Evolutionary conservation across 176 grass and related monocot species (phyloP).

Genomic region (Puya raimondii): DNA sequence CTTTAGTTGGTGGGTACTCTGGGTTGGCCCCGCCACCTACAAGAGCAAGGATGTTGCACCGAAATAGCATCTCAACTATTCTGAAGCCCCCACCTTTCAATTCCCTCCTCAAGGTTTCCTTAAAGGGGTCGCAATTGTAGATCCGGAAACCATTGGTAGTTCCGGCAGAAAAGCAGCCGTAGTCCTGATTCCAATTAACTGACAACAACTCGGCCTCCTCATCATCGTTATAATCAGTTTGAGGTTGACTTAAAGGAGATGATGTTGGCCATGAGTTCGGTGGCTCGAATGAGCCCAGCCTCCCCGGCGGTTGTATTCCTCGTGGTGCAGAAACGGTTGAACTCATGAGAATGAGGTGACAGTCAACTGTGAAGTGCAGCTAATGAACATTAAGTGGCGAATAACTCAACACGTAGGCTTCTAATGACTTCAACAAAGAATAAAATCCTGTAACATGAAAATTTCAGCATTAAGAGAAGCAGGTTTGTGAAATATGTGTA

Average conservation of each 20-base stretch:
- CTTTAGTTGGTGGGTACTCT: conserved; percentile 75
- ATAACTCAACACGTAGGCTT: background rate
- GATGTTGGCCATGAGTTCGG: conserved; percentile 29
- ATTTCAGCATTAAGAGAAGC: background rate
- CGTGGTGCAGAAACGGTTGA: conserved; percentile 50
- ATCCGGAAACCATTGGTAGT: conserved; percentile 82
- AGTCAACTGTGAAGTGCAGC: background rate
- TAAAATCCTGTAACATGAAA: background rate
- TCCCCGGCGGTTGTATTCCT: conserved; percentile 23
- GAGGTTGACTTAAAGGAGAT: conserved; percentile 22
- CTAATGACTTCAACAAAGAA: background rate
- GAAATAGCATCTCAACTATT: conserved; percentile 87
- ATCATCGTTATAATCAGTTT: conserved; percentile 26
- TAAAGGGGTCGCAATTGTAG: conserved; percentile 69
- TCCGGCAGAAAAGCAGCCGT: conserved; percentile 64
- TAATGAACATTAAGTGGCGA: background rate
- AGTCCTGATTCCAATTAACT: conserved; percentile 84
- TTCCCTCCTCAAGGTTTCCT: conserved; percentile 89
- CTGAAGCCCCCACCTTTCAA: conserved; percentile 74
- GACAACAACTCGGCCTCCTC: conserved; percentile 57
- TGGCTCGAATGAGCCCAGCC: conserved; percentile 33
- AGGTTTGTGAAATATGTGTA: background rate
- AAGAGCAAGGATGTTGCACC: conserved; percentile 86
- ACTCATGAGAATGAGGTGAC: conserved; percentile 29
- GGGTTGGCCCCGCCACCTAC: conserved; percentile 61